phyloP scores from a whole-genome alignment of 441 rosid genomes.

The Erodium moschatum region DNA sequence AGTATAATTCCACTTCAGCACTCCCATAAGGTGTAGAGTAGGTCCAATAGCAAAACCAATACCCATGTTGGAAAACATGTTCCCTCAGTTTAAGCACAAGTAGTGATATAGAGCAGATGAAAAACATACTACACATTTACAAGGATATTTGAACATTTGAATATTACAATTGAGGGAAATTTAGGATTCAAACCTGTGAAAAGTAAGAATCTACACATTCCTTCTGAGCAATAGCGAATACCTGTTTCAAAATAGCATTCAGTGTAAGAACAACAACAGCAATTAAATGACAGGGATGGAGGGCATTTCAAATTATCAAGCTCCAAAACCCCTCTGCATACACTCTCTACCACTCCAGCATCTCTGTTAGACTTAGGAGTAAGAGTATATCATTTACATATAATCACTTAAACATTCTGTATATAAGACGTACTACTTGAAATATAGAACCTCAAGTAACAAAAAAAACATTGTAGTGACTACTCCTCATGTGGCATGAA shows the following conservation, averaged over 20 bases:
- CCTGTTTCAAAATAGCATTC: constrained; percentile 40
- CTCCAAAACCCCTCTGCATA: not conserved
- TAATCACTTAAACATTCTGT: not conserved
- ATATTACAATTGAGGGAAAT: constrained; percentile 13
- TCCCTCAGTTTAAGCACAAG: not conserved
- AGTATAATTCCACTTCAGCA: constrained; percentile 6
- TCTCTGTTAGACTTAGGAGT: constrained; percentile 1
- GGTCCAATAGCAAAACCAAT: not conserved
- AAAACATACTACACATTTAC: constrained; percentile 13
- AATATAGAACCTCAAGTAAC: not conserved
- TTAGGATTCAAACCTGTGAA: constrained; percentile 59
- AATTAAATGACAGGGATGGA: not conserved
- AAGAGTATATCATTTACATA: not conserved
- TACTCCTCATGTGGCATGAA: too few species aligned
- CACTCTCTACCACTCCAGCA: not conserved
- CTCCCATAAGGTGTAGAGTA: not conserved
- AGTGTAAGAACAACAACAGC: constrained; percentile 14
- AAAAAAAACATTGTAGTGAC: too few species aligned
- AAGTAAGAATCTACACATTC: constrained; percentile 85
- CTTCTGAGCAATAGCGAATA: constrained; percentile 77
- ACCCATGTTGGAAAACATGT: not conserved
- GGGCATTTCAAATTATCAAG: not conserved
- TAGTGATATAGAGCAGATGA: not conserved
- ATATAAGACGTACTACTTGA: not conserved
- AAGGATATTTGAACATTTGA: constrained; percentile 12